Base-by-base conservation (phyloP, 2,329 filamentous ascomycete genomes). In the Aspergillus sp. region DNA sequence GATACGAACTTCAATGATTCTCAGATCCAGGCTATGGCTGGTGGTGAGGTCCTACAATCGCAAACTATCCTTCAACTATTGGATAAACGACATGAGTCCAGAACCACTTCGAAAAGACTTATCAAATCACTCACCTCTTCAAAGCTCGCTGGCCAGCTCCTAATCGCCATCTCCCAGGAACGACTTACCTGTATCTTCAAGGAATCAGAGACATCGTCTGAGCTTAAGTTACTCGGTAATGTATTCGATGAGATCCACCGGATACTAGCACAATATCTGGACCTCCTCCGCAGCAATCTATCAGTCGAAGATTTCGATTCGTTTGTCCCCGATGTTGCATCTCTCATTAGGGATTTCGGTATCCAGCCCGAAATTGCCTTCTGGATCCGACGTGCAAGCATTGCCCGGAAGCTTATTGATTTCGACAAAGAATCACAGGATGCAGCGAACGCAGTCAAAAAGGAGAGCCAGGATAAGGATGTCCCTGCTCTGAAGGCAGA, bases 131-230 rank as follows among this genome's bases (percentile, higher is more conserved):
- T 99, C 39, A 86, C 88, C 3, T 88, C 93, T 20, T 89, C 89
- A 0, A 86, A 86, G 50, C 82, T 98, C 51, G 90, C 90, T 22
- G 89, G 90, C 1, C 89, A 91, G 59, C 82, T 98, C 2, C 83
- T 99, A n/a, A 84, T 98, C 65, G 89, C 92, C 45, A 88, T 99
- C 65, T 90, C 93, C 0, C 93, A 97, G 69, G 92, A 96, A 73
- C 87, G 91, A 47, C 88, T 96, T 70, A 86, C 89, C n/a, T 95
- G 91, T 61, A 85, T 95, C 22, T 96, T 89, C 75, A 86, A 86
- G 41, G 83, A 89, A 6, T 86, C 91, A 37, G 69, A 73, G 47
- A 63, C 61, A 7, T 85, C 89, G 57, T 88, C 90, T 0, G 92
- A 96, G 60, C 87, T 97, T 71, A 99, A 99, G 73, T 88, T 93